A percentile compares a stretch with the other conserved stretches of the same genome.
phyloP scores from a whole-genome alignment of 2,329 filamentous ascomycete species.

The Venturia pyrina region DNA sequence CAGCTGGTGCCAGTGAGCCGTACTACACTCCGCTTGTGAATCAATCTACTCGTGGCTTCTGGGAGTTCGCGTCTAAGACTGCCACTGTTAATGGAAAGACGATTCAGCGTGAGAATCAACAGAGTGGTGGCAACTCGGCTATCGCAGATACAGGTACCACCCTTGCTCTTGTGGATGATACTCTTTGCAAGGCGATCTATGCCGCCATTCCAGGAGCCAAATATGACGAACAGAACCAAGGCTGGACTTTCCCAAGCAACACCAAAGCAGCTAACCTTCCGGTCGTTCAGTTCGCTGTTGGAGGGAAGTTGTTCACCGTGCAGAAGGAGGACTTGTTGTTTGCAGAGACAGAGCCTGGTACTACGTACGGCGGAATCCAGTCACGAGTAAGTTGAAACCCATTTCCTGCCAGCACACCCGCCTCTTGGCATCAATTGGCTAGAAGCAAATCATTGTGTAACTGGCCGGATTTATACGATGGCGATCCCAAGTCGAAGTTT shows the following conservation, averaged over 20 bases:
- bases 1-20: constrained; percentile 44
- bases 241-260: constrained; percentile 51
- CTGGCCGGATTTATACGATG: constrained; percentile 10
- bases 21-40: constrained; percentile 50
- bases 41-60: constrained; percentile 52
- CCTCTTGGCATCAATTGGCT: background rate
- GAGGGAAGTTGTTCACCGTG: constrained; percentile 49
- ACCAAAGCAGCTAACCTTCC: constrained; percentile 46
- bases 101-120: constrained; percentile 32
- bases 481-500: constrained; percentile 19
- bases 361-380: constrained; percentile 57
- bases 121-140: constrained; percentile 42
- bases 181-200: constrained; percentile 53
- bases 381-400: constrained; percentile 39
- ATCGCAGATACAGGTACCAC: constrained; percentile 66
- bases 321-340: constrained; percentile 56
- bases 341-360: constrained; percentile 42
- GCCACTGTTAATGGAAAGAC: constrained; percentile 48
- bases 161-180: constrained; percentile 54
- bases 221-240: constrained; percentile 44
- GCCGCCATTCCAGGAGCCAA: constrained; percentile 49
- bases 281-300: constrained; percentile 52
- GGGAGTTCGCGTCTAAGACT: constrained; percentile 51
- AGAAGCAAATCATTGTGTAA: no score
- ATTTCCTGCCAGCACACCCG: background rate